A percentile compares a stretch with the other conserved stretches of the same genome.
Conservation (phyloP, 75 land plant species). For the Pseudotsuga menziesii region DNA sequence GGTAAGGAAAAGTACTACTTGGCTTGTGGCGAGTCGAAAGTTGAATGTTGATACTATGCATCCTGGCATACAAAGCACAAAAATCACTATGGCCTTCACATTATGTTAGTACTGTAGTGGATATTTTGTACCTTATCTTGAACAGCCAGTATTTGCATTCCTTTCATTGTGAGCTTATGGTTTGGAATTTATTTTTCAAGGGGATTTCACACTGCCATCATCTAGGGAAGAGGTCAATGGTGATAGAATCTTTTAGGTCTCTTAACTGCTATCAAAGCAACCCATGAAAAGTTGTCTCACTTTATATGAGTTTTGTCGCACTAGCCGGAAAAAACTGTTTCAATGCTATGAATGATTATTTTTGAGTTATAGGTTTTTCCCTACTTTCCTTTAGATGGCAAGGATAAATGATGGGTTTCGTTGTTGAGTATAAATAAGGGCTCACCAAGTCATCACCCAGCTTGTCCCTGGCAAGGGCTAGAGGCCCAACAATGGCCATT, state of each 20-base stretch:
- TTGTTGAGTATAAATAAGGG: slow-evolving; percentile 87
- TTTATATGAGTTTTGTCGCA: too few species aligned
- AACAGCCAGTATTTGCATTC: slow-evolving; percentile 91
- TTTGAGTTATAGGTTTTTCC: too few species aligned
- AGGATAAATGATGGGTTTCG: too few species aligned
- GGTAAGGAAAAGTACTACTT: slow-evolving; percentile 56
- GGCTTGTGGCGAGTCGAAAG: slow-evolving; percentile 61
- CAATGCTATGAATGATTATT: too few species aligned
- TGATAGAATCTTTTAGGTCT: too few species aligned
- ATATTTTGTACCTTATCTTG: slow-evolving; percentile 36
- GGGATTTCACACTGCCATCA: slow-evolving; percentile 89
- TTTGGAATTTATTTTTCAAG: slow-evolving; percentile 88
- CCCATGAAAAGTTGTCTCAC: too few species aligned
- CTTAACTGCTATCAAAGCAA: too few species aligned
- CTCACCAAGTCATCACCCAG: slow-evolving; percentile 62
- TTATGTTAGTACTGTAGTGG: slow-evolving; percentile 46
- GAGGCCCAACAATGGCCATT: slow-evolving; percentile 90
- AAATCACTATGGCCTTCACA: slow-evolving; percentile 82
- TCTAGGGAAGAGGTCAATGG: too few species aligned
- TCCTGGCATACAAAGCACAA: slow-evolving; percentile 57
- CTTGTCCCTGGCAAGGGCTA: slow-evolving; percentile 13
- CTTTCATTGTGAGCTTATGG: slow-evolving; percentile 91
- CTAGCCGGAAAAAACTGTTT: too few species aligned
- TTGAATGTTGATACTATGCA: slow-evolving; percentile 43
- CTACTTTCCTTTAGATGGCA: too few species aligned